Evolutionary conservation across 495 filamentous ascomycete genomes (phyloP).

Genomic region (Podospora comata): DNA sequence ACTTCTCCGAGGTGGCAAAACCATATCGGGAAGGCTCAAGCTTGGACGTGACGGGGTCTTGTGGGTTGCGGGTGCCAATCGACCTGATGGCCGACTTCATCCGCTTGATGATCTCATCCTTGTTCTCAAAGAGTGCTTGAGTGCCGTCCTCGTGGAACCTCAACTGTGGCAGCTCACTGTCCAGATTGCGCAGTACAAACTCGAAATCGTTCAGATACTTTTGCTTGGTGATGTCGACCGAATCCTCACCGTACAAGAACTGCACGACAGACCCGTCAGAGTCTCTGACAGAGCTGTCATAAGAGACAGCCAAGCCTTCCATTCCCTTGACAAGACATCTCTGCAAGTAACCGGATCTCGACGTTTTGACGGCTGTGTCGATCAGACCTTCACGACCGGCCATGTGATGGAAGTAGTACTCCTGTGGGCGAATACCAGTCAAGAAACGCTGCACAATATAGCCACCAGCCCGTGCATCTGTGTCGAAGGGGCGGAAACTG

Average conservation of each 20-base stretch:
- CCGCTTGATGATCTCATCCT: constrained; percentile 64
- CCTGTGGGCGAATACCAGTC: constrained; percentile 94
- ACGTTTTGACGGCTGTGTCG: constrained; percentile 98
- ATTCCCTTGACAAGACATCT: constrained; percentile 98
- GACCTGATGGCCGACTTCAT: constrained; percentile 73
- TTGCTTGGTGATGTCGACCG: constrained; percentile 88
- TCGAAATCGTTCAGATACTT: constrained; percentile 87
- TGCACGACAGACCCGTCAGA: constrained; percentile 90
- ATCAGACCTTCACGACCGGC: constrained; percentile 97
- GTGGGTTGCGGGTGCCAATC: constrained; percentile 64
- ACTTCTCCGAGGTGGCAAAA: constrained; percentile 86
- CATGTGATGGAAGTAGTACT: constrained; percentile 99
- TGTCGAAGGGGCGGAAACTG: constrained; percentile 90
- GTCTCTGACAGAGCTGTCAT: constrained; percentile 91
- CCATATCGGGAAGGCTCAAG: constrained; percentile 72
- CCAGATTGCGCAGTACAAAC: constrained; percentile 78
- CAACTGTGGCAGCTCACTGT: constrained; percentile 50
- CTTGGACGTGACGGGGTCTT: constrained; percentile 68
- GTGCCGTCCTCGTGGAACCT: constrained; percentile 38
- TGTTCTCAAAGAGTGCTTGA: constrained; percentile 42
- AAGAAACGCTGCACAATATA: constrained; percentile 96
- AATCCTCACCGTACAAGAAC: constrained; percentile 96
- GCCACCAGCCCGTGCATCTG: constrained; percentile 83
- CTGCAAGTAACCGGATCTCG: constrained; percentile 92
- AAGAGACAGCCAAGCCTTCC: constrained; percentile 89